phyloP scores from a whole-genome alignment of 2,329 filamentous ascomycete species.

The Fusarium neocosmosporiellum region DNA sequence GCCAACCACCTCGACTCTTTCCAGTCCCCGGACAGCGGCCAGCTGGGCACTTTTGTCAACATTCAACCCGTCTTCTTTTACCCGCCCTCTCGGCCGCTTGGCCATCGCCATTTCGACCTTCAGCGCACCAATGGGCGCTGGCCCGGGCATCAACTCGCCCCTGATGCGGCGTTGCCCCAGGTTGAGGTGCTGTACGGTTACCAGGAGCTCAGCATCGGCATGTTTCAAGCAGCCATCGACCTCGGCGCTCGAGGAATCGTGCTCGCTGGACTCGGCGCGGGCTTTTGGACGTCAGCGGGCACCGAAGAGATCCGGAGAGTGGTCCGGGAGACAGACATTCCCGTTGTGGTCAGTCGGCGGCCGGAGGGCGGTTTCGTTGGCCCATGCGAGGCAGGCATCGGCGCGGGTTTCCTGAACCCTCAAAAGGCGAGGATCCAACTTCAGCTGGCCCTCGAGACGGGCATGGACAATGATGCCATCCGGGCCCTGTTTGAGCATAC shows the following conservation, averaged over 20 bases:
- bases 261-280: slow-evolving; percentile 66
- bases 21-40: slow-evolving; percentile 66
- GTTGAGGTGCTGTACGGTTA: slow-evolving; percentile 69
- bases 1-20: slow-evolving; percentile 73
- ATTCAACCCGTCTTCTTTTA: slow-evolving; percentile 71
- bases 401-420: slow-evolving; percentile 65
- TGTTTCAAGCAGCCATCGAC: slow-evolving; percentile 60
- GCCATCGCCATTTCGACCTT: slow-evolving; percentile 58
- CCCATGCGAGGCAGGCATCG: slow-evolving; percentile 50
- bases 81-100: slow-evolving; percentile 59
- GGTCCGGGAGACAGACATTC: slow-evolving; percentile 56
- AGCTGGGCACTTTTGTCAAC: slow-evolving; percentile 68
- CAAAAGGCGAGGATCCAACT: slow-evolving; percentile 66
- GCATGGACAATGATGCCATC: slow-evolving; percentile 44
- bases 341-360: slow-evolving; percentile 63
- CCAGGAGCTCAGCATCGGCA: slow-evolving; percentile 60
- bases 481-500: slow-evolving; percentile 44
- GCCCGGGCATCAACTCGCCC: slow-evolving; percentile 4
- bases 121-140: slow-evolving; percentile 19
- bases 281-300: slow-evolving; percentile 57
- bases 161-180: slow-evolving; percentile 56
- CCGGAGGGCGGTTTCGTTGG: slow-evolving; percentile 65
- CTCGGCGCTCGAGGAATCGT: slow-evolving; percentile 66
- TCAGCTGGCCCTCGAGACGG: slow-evolving; percentile 52
- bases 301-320: slow-evolving; percentile 54